Conservation (phyloP, 352 stramenopile species). For the Poterioochromonas sp. region DNA sequence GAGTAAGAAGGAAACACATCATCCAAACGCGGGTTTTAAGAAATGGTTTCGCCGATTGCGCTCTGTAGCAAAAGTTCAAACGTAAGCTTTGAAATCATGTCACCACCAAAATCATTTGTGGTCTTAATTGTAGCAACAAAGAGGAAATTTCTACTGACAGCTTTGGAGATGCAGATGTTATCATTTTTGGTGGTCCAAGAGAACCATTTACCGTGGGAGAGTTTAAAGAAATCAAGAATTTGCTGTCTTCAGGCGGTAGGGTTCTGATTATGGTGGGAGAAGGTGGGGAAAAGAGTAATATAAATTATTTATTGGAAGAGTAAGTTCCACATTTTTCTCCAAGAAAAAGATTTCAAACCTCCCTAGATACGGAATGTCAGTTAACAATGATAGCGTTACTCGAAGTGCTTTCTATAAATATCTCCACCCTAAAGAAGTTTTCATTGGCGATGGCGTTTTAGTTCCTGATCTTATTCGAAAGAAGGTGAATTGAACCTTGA, state of each 20-base stretch:
- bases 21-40: slow-evolving; percentile 78
- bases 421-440: slow-evolving; percentile 86
- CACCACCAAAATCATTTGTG: too few species aligned
- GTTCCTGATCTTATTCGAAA: slow-evolving; percentile 73
- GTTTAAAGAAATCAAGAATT: slow-evolving; percentile 74
- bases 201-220: slow-evolving; percentile 74
- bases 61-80: slow-evolving; percentile 68
- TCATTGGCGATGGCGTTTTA: slow-evolving; percentile 84
- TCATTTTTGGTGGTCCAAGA: slow-evolving; percentile 76
- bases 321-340: slow-evolving; percentile 42
- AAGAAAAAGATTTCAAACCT: neutral
- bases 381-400: slow-evolving; percentile 74
- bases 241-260: slow-evolving; percentile 69
- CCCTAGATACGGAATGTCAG: slow-evolving; percentile 63
- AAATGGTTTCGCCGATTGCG: slow-evolving; percentile 81
- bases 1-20: slow-evolving; percentile 83
- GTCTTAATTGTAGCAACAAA: slow-evolving; percentile 70
- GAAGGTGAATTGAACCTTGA: slow-evolving; percentile 34
- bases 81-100: slow-evolving; percentile 38
- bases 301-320: slow-evolving; percentile 86
- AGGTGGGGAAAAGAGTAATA: slow-evolving; percentile 81
- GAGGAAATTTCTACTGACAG: slow-evolving; percentile 73
- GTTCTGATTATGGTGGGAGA: slow-evolving; percentile 78
- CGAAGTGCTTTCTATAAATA: slow-evolving; percentile 91
- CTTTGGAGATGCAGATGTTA: slow-evolving; percentile 67